Percentiles rank a stretch among this genome's conserved stretches.
These are phyloP conservation scores for Syncephalastrum sp. DNA, from an alignment of 371 early-diverging fungal species.

Conservation along the genomic window DNA sequence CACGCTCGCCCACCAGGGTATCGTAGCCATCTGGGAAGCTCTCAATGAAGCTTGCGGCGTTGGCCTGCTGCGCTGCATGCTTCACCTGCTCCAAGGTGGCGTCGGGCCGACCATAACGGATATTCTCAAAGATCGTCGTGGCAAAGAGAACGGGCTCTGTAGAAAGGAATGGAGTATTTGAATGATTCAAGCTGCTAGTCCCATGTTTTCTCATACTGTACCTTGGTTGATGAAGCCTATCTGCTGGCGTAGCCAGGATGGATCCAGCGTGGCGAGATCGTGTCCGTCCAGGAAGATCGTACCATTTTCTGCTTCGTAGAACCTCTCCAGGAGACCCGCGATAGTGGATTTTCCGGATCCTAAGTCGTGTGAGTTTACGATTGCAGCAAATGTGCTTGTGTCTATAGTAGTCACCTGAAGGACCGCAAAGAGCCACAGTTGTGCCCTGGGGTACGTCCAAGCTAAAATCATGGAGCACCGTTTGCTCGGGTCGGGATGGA, in stretches of 20 bases:
- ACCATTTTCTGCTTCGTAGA: slow-evolving; percentile 65
- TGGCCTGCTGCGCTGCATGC: slow-evolving; percentile 69
- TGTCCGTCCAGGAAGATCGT: slow-evolving; percentile 58
- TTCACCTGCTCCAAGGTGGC: slow-evolving; percentile 60
- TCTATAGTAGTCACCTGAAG: slow-evolving; percentile 46
- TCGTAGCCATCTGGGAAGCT: slow-evolving; percentile 70
- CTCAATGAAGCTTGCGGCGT: slow-evolving; percentile 69
- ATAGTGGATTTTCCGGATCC: slow-evolving; percentile 70
- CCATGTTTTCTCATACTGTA: neutral
- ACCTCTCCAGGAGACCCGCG: slow-evolving; percentile 63
- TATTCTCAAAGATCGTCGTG: slow-evolving; percentile 73
- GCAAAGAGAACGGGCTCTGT: slow-evolving; percentile 72
- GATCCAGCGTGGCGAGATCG: slow-evolving; percentile 52
- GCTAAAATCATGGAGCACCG: slow-evolving; percentile 59
- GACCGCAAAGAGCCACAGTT: slow-evolving; percentile 68
- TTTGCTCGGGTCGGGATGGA: slow-evolving; percentile 62
- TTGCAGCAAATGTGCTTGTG: slow-evolving; percentile 7
- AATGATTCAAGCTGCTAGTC: neutral
- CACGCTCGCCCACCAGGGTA: slow-evolving; percentile 70
- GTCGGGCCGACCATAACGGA: slow-evolving; percentile 59
- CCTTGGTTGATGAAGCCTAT: slow-evolving; percentile 77
- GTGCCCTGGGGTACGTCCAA: slow-evolving; percentile 63
- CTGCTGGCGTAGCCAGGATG: slow-evolving; percentile 57
- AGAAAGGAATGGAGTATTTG: neutral
- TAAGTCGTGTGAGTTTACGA: slow-evolving; percentile 1